Evolutionary conservation across 2,329 filamentous ascomycete species (phyloP), one percentile per base, ranked within the genome.

Genomic region (Gremmenia infestans): DNA sequence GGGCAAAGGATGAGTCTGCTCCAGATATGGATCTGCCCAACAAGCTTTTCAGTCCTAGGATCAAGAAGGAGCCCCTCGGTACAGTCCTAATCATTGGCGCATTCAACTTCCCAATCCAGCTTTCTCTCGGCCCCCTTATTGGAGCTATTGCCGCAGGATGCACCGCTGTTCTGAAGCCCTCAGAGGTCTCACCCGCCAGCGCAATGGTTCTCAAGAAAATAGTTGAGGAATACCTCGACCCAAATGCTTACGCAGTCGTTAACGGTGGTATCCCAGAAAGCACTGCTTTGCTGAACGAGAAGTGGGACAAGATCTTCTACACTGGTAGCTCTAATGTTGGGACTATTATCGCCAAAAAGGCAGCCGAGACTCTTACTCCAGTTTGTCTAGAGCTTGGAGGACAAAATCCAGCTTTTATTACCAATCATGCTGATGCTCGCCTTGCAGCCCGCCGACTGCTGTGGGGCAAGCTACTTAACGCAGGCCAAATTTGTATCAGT

Each of bases 291-390:
- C 81, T 99, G 36, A 84, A 93, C 56, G 83, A 91, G 76, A 93
- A 93, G 72, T 99, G 92, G 87, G 92, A 95, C 76, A 97, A 97
- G 81, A 95, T 99, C 68, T 92, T 94, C 78, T 99, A 96, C 76
- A 99, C 94, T 1, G 94, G 94, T 53, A 86, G 85, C 66, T 80
- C 81, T 52, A 76, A 71, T 28, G 91, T 97, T 17, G 94, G 89
- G 68, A 91, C 87, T 69, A 92, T 97, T 67, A 86, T 97, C 52
- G 83, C 90, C 48, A 86, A 92, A 72, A 96, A 95, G 71, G 94
- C 93, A 0, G 93, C 94, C 58, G 84, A 91, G 69, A 87, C 90
- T 39, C 79, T 96, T 59, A 97, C 94, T 0, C 94, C 94, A 0
- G 86, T 96, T 22, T 82, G 86, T 9, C 83, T 97, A 48, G 94